phyloP scores from a whole-genome alignment of 192 early-diverging fungal genomes.

The Mortierella claussenii region DNA sequence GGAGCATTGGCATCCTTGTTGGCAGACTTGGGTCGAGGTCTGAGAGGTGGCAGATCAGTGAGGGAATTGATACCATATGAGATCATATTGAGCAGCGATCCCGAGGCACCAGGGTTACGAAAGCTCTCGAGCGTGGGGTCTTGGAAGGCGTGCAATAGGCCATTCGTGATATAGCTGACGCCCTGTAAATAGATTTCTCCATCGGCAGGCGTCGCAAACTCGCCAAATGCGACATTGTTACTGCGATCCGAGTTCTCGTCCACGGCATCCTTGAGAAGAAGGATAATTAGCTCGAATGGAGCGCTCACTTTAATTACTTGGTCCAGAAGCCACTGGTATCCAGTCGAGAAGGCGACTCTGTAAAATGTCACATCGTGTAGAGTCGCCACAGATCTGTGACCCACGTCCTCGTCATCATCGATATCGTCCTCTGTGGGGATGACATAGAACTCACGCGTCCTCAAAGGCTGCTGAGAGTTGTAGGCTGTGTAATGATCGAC shows the following conservation, averaged over 20 bases:
- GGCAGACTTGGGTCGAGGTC: slow-evolving; percentile 21
- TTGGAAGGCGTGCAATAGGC: slow-evolving; percentile 48
- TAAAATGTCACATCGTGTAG: slow-evolving; percentile 42
- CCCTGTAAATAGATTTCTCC: slow-evolving; percentile 40
- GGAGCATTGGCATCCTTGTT: slow-evolving; percentile 13
- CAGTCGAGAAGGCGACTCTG: slow-evolving; percentile 40
- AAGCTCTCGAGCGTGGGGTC: slow-evolving; percentile 44
- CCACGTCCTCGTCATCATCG: slow-evolving; percentile 30
- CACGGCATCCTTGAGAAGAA: slow-evolving; percentile 49
- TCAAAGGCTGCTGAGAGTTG: slow-evolving; percentile 41
- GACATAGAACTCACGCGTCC: slow-evolving; percentile 44
- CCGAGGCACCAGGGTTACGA: slow-evolving; percentile 48
- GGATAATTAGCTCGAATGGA: slow-evolving; percentile 47
- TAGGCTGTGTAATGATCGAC: slow-evolving; percentile 42
- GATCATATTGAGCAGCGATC: slow-evolving; percentile 51
- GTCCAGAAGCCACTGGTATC: slow-evolving; percentile 49
- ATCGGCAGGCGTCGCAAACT: slow-evolving; percentile 32
- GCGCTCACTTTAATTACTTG: slow-evolving; percentile 51
- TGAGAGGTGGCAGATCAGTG: slow-evolving; percentile 38
- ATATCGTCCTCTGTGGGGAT: slow-evolving; percentile 26
- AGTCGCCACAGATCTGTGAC: slow-evolving; percentile 23
- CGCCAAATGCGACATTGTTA: slow-evolving; percentile 47
- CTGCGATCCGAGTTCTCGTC: slow-evolving; percentile 43
- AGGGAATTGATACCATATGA: slow-evolving; percentile 48
- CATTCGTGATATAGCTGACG: slow-evolving; percentile 41